Evolutionary conservation across 75 land plant genomes (phyloP).

Genomic region (Picea glauca): DNA sequence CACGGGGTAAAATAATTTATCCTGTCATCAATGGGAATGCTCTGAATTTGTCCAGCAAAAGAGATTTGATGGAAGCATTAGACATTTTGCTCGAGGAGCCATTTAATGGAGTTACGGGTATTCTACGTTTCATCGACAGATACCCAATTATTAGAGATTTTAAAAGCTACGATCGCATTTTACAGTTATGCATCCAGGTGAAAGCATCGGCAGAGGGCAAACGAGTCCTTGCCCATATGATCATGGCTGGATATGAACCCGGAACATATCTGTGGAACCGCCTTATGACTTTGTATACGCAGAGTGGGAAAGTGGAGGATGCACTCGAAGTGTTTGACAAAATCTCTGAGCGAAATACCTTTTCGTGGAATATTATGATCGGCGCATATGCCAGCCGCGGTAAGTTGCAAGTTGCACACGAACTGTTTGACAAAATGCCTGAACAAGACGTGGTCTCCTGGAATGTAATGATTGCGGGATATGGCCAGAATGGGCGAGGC

Average conservation of each 20-base stretch:
- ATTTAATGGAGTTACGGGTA: too few species aligned
- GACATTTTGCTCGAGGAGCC: too few species aligned
- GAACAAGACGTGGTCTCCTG: constrained; percentile 18
- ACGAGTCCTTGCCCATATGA: constrained; percentile 33
- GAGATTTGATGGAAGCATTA: too few species aligned
- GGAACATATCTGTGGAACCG: constrained; percentile 38
- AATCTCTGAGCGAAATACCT: constrained; percentile 41
- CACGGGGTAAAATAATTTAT: too few species aligned
- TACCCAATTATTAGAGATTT: too few species aligned
- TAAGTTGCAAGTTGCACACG: neutral
- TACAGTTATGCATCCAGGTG: too few species aligned
- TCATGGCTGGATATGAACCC: constrained; percentile 23
- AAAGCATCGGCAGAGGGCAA: too few species aligned
- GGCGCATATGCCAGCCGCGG: constrained; percentile 21
- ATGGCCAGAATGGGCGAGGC: constrained; percentile 18
- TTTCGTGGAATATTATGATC: constrained; percentile 32
- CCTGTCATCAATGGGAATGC: too few species aligned
- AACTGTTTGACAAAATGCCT: constrained; percentile 13
- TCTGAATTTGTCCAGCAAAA: too few species aligned
- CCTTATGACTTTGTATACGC: constrained; percentile 31
- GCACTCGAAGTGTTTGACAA: constrained; percentile 55
- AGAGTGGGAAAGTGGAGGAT: constrained; percentile 16
- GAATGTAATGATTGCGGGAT: constrained; percentile 23
- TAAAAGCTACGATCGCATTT: too few species aligned
- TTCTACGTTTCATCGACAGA: too few species aligned